phyloP scores from a whole-genome alignment of 306 rosid genomes.

The Hippophae gyantsensis region DNA sequence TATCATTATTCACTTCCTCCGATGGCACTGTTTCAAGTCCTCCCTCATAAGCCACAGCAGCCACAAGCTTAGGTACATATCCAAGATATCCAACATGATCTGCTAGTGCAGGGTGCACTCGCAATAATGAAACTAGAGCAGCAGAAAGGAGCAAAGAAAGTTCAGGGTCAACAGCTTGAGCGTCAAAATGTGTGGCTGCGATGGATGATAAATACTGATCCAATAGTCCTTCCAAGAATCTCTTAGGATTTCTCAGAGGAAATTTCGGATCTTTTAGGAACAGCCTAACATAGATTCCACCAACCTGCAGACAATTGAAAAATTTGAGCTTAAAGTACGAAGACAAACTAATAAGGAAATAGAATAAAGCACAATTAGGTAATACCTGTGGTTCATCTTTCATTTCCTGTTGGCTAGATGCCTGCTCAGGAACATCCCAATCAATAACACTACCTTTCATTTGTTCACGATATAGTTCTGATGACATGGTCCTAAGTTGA shows the following conservation, averaged over 20 bases:
- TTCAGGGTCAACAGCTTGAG: constrained; percentile 75
- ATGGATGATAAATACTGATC: constrained; percentile 94
- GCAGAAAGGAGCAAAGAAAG: constrained; percentile 95
- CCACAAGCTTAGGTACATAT: constrained; percentile 93
- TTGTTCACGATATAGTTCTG: constrained; percentile 79
- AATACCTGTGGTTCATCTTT: constrained; percentile 98
- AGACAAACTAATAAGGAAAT: background rate
- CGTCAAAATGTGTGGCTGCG: constrained; percentile 87
- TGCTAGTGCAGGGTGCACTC: constrained; percentile 96
- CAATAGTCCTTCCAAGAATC: constrained; percentile 93
- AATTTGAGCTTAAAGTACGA: constrained; percentile 19
- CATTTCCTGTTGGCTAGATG: constrained; percentile 97
- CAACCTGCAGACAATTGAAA: constrained; percentile 60
- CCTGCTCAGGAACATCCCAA: constrained; percentile 98
- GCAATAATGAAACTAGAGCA: constrained; percentile 85
- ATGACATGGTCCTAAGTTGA: constrained; percentile 85
- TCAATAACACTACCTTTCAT: constrained; percentile 93
- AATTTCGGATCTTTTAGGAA: constrained; percentile 97
- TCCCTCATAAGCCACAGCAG: constrained; percentile 94
- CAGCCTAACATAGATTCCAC: constrained; percentile 90
- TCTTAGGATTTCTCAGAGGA: constrained; percentile 96
- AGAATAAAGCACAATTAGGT: constrained; percentile 12
- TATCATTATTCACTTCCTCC: constrained; percentile 51
- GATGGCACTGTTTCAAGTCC: constrained; percentile 94
- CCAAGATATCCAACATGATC: constrained; percentile 99